phyloP scores from a whole-genome alignment of 2,329 filamentous ascomycete species.

The Neopestalotiopsis sp. region DNA sequence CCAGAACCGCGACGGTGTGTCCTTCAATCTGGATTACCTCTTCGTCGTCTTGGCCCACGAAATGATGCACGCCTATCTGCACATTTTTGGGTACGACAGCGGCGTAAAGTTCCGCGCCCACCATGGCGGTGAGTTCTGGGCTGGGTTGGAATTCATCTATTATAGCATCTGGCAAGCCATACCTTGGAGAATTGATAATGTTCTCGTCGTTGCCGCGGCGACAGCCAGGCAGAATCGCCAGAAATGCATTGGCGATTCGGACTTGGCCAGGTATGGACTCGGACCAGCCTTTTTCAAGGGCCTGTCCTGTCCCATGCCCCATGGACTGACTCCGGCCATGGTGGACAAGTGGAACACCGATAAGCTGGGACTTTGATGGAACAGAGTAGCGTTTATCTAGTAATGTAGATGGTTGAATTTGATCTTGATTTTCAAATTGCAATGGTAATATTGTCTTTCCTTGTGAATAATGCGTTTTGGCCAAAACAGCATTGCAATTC shows the following conservation, averaged over 20 bases:
- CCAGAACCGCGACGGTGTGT: neutral
- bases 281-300: neutral
- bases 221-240: neutral
- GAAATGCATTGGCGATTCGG: neutral
- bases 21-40: neutral
- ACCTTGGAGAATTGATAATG: neutral
- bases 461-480: too few species aligned
- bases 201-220: neutral
- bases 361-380: neutral
- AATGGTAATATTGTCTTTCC: too few species aligned
- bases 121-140: neutral
- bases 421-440: too few species aligned
- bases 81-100: neutral
- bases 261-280: neutral
- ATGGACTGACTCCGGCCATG: neutral
- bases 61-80: constrained; percentile 2
- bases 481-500: too few species aligned
- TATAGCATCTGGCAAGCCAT: neutral
- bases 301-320: neutral
- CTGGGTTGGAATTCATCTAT: neutral
- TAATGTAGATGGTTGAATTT: neutral
- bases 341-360: neutral
- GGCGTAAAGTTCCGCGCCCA: neutral
- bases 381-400: neutral
- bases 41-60: neutral